These are phyloP conservation scores for Ballota nigra DNA, from an alignment of 257 asterid species.

Conservation along the genomic window DNA sequence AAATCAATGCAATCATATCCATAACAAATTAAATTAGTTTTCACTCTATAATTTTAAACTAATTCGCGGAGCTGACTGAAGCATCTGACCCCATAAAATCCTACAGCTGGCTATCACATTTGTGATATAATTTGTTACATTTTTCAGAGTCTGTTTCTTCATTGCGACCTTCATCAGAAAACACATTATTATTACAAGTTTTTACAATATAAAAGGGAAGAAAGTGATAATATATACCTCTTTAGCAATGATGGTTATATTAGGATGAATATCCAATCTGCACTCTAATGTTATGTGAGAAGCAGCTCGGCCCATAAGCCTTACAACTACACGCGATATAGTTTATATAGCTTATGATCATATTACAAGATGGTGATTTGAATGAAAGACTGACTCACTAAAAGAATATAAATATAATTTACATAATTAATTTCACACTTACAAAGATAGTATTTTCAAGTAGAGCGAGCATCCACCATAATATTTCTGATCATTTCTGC, in stretches of 20 bases:
- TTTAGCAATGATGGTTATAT: constrained; percentile 70
- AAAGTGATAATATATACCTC: constrained; percentile 42
- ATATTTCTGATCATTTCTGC: constrained; percentile 52
- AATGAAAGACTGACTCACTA: background rate
- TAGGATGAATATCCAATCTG: constrained; percentile 80
- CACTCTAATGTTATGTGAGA: constrained; percentile 83
- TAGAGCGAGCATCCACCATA: constrained; percentile 75
- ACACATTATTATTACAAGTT: background rate
- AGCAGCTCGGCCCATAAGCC: constrained; percentile 89
- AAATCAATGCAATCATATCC: too few relatives aligned
- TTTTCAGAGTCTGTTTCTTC: constrained; percentile 68
- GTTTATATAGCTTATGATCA: background rate
- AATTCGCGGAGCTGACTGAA: too few relatives aligned
- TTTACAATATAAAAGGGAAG: background rate
- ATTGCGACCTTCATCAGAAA: constrained; percentile 57
- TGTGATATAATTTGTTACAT: constrained; percentile 60
- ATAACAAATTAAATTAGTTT: too few relatives aligned
- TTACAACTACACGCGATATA: constrained; percentile 66
- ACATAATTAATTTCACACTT: constrained; percentile 30
- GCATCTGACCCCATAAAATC: too few relatives aligned
- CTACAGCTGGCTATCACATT: too few relatives aligned
- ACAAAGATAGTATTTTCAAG: constrained; percentile 84
- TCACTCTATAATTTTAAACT: too few relatives aligned
- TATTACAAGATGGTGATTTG: background rate
- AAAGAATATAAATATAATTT: too few relatives aligned